Base-by-base conservation (phyloP, 306 rosid genomes). In the Fragaria vesca region DNA sequence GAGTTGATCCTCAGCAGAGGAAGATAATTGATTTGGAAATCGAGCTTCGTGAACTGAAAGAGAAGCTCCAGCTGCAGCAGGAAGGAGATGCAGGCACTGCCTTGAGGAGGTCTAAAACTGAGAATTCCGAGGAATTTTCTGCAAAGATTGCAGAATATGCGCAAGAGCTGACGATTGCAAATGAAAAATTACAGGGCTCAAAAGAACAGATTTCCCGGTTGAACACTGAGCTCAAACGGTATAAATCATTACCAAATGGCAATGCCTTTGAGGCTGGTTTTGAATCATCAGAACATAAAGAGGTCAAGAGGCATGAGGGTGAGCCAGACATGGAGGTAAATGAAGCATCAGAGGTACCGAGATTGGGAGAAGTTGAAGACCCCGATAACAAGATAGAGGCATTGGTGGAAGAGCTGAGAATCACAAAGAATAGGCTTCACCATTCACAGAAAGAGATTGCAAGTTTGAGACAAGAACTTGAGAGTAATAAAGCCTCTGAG, bases 21-120 rank as follows among this genome's bases (percentile, higher is more conserved):
- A 95, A 83, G 86, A 87, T 87, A 69, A 48, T 85, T 38, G 97
- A 93, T 21, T 81, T 93, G 91, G 99, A 95, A 83, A 85, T 82
- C 58, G 97, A 94, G 86, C 93, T 90, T 12, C 97, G 96, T 8
- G 94, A 83, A 79, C 84, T 83, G 77, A 92, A 86, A 80, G 97
- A 88, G 79, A 93, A 86, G 85, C 83, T 91, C 48, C 91, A 82
- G 85, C 74, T 81, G 77, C 94, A 80, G 57, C 90, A 85, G 80
- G 97, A 86, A 60, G 97, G 87, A 15, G 82, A 82, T 71, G 75
- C 46, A 2, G 92, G 87, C 47, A 83, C 82, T 76, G 78, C 88
- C 47, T 82, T 80, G 15, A 77, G 69, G 51, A 89, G 85, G 57
- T 8, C 45, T 8, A 87, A 78, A 83, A 71, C 34, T 34, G 93